Base-by-base conservation (phyloP, 2,329 filamentous ascomycete species). In the Colletotrichum sojae region DNA sequence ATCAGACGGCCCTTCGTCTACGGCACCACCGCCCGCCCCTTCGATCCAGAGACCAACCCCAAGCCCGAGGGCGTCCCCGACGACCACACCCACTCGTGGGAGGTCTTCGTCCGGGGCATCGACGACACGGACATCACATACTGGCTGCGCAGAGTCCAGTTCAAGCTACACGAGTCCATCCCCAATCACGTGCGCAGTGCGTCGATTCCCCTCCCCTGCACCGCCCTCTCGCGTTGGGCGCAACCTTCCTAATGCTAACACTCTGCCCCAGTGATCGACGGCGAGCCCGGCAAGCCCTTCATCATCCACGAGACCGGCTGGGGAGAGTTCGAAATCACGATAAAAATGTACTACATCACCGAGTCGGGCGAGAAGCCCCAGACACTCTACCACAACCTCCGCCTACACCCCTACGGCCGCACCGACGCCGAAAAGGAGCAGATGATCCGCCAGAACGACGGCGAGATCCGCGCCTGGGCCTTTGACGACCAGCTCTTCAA, bases 401-500 rank as follows among this genome's bases (percentile, higher is more conserved):
- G 95, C 61, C 87, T 99, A 12, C 95, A 98, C 77, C 94, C 95
- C 3, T 99, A 95, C 79, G 94, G 94, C 16, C 87, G 94, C 67
- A 92, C 90, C 74, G 93, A 97, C 75, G 91, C 89, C 62, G 90
- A 92, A 78, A 92, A 87, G 76, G 86, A 89, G 73, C 83, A 83
- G 70, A 88, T 86, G 88, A 31, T 60, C 16, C 80, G 86, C 69
- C 80, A 77, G 61, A 89, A 83, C 80, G 88, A 82, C 82, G 89
- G 83, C 73, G 86, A 91, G 75, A 90, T 98, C 52, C 84, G 91
- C 39, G 89, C 91, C 58, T 95, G 96, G 87, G 91, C 90, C 67
- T 94, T 98, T 77, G 96, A 99, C 80, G 94, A 97, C 77, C 92
- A 98, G 73, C 88, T 98, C 57, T 99, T 99, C 86, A 98, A 97